These are phyloP conservation scores for Marchantia polymorpha DNA, from an alignment of 225 moss, liverwort and hornwort genomes.

Conservation along the genomic window DNA sequence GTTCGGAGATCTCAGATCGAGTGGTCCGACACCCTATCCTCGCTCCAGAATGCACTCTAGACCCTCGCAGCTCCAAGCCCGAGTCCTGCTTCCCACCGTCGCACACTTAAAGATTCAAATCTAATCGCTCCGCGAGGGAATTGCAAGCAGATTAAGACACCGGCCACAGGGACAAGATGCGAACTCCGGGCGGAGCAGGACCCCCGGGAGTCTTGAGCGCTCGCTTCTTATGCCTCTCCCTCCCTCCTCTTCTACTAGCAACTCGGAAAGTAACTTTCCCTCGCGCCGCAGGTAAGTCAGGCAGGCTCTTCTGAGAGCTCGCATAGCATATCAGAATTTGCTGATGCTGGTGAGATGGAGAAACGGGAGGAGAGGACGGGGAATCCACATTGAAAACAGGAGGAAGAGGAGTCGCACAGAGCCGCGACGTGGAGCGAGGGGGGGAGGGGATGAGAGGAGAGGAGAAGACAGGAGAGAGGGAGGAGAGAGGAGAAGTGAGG, in stretches of 20 bases:
- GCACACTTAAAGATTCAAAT: not conserved
- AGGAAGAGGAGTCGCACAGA: not conserved
- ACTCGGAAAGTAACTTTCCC: not conserved
- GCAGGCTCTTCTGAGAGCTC: not conserved
- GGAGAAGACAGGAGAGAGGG: not conserved
- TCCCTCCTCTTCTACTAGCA: not conserved
- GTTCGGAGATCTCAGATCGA: constrained; percentile 15
- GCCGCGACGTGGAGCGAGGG: not conserved
- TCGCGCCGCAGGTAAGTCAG: not conserved
- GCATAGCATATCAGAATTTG: not conserved
- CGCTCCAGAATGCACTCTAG: not conserved
- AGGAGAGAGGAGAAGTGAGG: not conserved
- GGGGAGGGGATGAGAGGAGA: not conserved
- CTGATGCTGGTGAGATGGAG: not conserved
- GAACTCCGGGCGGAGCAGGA: not conserved
- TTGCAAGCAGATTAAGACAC: not conserved
- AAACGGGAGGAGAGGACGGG: not conserved
- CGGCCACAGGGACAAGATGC: not conserved
- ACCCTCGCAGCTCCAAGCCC: not conserved
- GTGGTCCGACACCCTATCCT: not conserved
- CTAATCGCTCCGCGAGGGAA: not conserved
- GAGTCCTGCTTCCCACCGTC: not conserved
- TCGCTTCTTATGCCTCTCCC: not conserved
- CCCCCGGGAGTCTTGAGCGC: not conserved
- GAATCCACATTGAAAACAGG: constrained; percentile 6